Conservation (phyloP, 208 protist genomes). For the Lotmaria passim region DNA sequence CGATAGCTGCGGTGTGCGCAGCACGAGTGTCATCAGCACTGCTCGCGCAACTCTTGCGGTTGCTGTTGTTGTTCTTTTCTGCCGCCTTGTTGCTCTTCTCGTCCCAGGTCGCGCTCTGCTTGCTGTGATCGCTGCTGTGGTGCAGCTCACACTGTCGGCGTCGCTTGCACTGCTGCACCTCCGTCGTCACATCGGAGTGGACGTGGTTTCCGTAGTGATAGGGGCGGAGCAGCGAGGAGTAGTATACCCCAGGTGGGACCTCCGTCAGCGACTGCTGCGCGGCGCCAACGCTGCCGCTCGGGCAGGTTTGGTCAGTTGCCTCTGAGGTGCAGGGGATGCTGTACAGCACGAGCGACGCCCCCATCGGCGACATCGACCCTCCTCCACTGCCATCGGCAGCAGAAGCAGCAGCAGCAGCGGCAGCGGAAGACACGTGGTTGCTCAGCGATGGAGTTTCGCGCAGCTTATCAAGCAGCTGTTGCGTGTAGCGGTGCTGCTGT, state of each 20-base stretch:
- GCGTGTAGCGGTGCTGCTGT: constrained; percentile 46
- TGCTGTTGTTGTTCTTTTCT: neutral
- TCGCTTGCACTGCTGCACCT: constrained; percentile 33
- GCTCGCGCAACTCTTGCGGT: too few species aligned
- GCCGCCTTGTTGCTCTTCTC: neutral
- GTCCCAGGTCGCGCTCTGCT: too few species aligned
- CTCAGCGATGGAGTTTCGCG: neutral
- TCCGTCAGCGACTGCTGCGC: constrained; percentile 31
- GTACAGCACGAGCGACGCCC: neutral
- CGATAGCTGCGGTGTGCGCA: too few species aligned
- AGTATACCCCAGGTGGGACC: constrained; percentile 19
- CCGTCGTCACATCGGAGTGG: constrained; percentile 38
- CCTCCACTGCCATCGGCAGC: neutral
- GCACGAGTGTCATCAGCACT: too few species aligned
- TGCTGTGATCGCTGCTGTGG: neutral
- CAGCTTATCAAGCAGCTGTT: constrained; percentile 1
- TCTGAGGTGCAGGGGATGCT: neutral
- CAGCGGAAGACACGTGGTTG: neutral
- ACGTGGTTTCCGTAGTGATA: constrained; percentile 23
- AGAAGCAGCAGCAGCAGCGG: neutral
- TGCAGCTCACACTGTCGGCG: neutral
- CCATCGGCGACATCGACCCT: neutral
- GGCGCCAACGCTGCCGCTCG: neutral
- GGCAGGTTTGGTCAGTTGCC: neutral
- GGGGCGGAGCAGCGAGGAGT: constrained; percentile 18